phyloP scores from a whole-genome alignment of 257 asterid genomes.

The Lantana camara region DNA sequence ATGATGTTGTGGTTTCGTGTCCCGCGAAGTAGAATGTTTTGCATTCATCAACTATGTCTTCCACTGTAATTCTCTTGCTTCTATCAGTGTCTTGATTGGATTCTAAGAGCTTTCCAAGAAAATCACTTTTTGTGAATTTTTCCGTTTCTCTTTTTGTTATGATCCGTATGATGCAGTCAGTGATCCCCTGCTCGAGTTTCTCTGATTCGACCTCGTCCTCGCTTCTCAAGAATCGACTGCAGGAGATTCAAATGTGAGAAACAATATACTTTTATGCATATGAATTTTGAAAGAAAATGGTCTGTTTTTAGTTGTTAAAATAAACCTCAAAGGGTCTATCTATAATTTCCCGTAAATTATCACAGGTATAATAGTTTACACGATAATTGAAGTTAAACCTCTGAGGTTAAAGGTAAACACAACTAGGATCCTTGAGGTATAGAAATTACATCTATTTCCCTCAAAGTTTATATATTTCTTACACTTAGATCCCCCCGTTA shows the following conservation, averaged over 20 bases:
- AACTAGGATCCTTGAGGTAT: too few species aligned
- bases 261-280: too few species aligned
- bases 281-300: too few species aligned
- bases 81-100: conserved; percentile 25
- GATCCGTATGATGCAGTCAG: conserved; percentile 40
- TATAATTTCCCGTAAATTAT: too few species aligned
- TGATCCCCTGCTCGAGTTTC: conserved; percentile 57
- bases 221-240: conserved; percentile 46
- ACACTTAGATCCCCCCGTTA: too few species aligned
- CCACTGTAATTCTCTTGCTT: conserved; percentile 37
- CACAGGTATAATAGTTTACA: too few species aligned
- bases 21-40: conserved; percentile 79
- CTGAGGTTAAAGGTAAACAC: too few species aligned
- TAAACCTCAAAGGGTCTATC: too few species aligned
- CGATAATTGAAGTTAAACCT: too few species aligned
- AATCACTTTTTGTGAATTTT: conserved; percentile 27
- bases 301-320: too few species aligned
- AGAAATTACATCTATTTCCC: too few species aligned
- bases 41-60: conserved; percentile 77
- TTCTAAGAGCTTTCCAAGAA: conserved; percentile 59
- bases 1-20: conserved; percentile 65
- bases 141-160: conserved; percentile 41
- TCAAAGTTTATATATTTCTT: too few species aligned
- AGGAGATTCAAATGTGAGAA: neutral
- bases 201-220: conserved; percentile 57